Evolutionary conservation across 208 protist species (phyloP).

Genomic region (Leishmania amazonensis): DNA sequence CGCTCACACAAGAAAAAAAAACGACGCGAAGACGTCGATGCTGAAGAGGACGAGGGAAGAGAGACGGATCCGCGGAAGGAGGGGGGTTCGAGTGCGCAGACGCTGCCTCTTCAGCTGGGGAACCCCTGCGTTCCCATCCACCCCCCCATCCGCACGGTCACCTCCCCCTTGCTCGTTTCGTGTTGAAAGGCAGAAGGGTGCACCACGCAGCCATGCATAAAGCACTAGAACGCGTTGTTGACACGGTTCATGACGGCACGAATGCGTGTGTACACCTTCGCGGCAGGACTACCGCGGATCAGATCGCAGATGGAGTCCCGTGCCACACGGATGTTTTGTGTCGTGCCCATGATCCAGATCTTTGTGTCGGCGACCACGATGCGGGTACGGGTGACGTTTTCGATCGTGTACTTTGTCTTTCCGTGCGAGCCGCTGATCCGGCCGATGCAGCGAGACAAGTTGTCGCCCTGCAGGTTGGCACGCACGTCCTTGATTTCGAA

Average conservation of each 20-base stretch:
- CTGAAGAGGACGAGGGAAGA: background rate
- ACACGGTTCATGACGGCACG: constrained; percentile 95
- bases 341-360: constrained; percentile 99
- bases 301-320: constrained; percentile 97
- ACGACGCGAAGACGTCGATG: background rate
- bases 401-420: constrained; percentile 99
- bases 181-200: background rate
- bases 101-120: background rate
- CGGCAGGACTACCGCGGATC: constrained; percentile 96
- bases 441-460: constrained; percentile 98
- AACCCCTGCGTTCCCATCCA: background rate
- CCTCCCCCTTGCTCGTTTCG: background rate
- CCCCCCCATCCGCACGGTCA: background rate
- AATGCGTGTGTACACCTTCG: constrained; percentile 98
- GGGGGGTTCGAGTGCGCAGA: background rate
- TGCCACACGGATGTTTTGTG: constrained; percentile 97
- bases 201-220: background rate
- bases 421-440: constrained; percentile 99
- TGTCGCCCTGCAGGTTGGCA: constrained; percentile 90
- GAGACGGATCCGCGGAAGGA: background rate
- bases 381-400: constrained; percentile 99
- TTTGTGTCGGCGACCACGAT: constrained; percentile 99
- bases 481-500: constrained; percentile 99
- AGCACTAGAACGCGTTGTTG: constrained; percentile 93
- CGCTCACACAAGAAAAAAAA: background rate